Evolutionary conservation across 1,139 yeast species (phyloP), one percentile per base, ranked within the genome.

Genomic region (Trichomonascaceae sp.): DNA sequence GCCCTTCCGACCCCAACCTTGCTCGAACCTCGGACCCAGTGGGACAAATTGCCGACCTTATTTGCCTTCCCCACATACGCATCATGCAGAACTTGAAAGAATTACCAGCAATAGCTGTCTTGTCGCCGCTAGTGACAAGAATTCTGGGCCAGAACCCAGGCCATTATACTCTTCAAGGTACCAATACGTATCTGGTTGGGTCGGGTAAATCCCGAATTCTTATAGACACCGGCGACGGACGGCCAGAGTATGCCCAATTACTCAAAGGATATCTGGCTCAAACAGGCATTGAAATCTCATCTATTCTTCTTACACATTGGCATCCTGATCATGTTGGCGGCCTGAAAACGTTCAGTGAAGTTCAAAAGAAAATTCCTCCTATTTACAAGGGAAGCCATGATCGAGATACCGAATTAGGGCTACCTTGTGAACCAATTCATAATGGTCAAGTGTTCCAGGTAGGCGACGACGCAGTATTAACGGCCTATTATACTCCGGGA

Each of bases 161-260:
- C 17, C 64, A 64, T 53, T 72, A 70, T 60, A 69, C 74, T 1
- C 64, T 72, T 3, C 75, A 72, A 53, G 76, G 76, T 22, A 72
- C 75, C n/a, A 72, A 72, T 59, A 72, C 76, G 2, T 72, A 72
- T 57, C 61, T 72, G 32, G 62, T 72, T 5, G 76, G 76, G 24
- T 51, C 60, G 7, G 75, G 75, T 18, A 49, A 51, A 12, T 57
- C 60, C 38, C 62, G 74, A 44, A 59, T 72, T 19, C 63, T 72
- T 46, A 58, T 72, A 18, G 76, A 72, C 57, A 66, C 75, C 3
- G 75, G 75, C n/a, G 72, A 70, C 24, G 74, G 74, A 12, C 52
- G 51, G 17, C 58, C 59, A 1, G 71, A 63, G 50, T 72, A 71
- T 56, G 55, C 63, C 1, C 54, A 58, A 15, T 54, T 64, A 45